These are phyloP conservation scores for Sinapis alba DNA, from an alignment of 441 rosid species.

Conservation along the genomic window DNA sequence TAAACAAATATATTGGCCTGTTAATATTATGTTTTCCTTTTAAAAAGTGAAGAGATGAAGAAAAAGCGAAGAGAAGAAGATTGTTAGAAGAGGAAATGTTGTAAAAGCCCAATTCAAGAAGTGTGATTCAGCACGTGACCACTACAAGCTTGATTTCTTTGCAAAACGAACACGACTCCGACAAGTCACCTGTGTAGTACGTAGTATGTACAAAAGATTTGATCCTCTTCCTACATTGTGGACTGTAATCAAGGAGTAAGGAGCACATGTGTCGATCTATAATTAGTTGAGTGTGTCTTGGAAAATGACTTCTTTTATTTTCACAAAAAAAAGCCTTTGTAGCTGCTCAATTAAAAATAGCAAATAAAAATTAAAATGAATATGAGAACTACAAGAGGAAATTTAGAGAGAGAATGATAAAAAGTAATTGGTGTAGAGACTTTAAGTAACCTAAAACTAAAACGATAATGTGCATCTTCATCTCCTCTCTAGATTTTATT, in stretches of 20 bases:
- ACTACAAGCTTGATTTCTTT: not conserved
- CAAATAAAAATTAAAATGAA: not conserved
- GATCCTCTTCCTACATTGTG: not conserved
- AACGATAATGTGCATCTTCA: too few species aligned
- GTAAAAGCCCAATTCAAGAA: not conserved
- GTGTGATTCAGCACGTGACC: not conserved
- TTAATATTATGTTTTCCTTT: not conserved
- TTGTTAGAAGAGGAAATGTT: not conserved
- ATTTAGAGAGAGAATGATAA: not conserved
- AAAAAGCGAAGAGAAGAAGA: too few species aligned
- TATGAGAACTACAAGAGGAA: not conserved
- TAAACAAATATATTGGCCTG: not conserved
- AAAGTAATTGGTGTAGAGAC: not conserved
- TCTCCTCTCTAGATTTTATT: too few species aligned
- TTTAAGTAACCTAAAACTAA: not conserved
- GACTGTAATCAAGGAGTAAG: not conserved
- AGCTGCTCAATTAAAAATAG: not conserved
- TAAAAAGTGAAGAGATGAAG: not conserved
- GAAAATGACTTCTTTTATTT: not conserved
- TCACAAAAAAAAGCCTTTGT: not conserved
- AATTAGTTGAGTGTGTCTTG: not conserved
- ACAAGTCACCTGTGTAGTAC: not conserved
- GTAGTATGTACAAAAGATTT: not conserved
- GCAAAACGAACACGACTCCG: not conserved
- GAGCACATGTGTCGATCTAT: not conserved